phyloP scores from a whole-genome alignment of 2,329 filamentous ascomycete species.

The Pseudonectria foliicola region DNA sequence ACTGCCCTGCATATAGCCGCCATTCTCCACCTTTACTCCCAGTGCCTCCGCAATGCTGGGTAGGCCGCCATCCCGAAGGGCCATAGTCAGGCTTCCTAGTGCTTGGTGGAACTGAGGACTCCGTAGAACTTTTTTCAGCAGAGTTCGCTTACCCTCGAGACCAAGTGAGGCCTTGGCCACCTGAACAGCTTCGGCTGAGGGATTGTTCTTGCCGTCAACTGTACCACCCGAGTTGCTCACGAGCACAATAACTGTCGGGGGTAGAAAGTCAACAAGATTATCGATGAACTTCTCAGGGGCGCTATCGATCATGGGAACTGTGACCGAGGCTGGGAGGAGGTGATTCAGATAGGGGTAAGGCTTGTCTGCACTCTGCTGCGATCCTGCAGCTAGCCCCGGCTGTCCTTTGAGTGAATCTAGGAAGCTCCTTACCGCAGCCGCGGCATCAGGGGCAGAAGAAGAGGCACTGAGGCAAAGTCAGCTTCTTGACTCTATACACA shows the following conservation, averaged over 20 bases:
- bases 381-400: constrained; percentile 31
- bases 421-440: constrained; percentile 78
- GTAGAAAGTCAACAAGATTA: constrained; percentile 68
- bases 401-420: constrained; percentile 69
- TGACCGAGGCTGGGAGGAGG: constrained; percentile 70
- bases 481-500: constrained; percentile 24
- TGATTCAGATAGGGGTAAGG: constrained; percentile 80
- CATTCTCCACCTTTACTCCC: constrained; percentile 71
- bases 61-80: constrained; percentile 81
- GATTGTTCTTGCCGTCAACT: constrained; percentile 54
- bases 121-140: constrained; percentile 74
- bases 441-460: constrained; percentile 59
- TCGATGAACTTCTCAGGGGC: constrained; percentile 63
- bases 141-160: constrained; percentile 67
- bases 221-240: constrained; percentile 56
- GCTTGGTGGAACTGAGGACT: constrained; percentile 91
- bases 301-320: constrained; percentile 65
- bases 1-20: constrained; percentile 71
- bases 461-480: constrained; percentile 50
- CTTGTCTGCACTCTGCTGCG: constrained; percentile 38
- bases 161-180: constrained; percentile 69
- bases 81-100: constrained; percentile 75
- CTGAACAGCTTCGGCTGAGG: constrained; percentile 59
- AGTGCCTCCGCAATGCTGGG: constrained; percentile 86
- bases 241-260: constrained; percentile 69